Conservation (phyloP, 2,329 filamentous ascomycete species). For the Aspergillus oerlinghausenensis region DNA sequence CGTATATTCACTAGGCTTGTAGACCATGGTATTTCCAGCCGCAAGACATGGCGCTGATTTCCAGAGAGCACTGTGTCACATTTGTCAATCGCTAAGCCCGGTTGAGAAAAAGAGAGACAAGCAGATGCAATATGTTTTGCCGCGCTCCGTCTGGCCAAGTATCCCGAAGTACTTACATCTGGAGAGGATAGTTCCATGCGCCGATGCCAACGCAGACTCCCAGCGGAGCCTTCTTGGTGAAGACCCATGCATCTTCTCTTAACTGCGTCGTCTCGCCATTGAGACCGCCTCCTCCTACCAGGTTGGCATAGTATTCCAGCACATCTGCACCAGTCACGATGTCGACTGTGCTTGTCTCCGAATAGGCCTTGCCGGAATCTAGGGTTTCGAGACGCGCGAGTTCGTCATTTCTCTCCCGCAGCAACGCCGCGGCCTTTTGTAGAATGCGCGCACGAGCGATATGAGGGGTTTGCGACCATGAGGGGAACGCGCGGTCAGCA, state of each 20-base stretch:
- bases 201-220: conserved; percentile 84
- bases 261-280: conserved; percentile 76
- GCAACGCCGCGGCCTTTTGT: conserved; percentile 66
- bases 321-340: conserved; percentile 79
- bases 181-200: conserved; percentile 89
- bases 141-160: not conserved
- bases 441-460: conserved; percentile 72
- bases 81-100: not conserved
- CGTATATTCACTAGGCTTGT: conserved; percentile 85
- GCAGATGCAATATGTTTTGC: not conserved
- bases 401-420: conserved; percentile 72
- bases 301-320: conserved; percentile 78
- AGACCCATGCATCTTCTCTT: conserved; percentile 72
- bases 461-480: conserved; percentile 73
- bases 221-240: conserved; percentile 74
- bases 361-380: conserved; percentile 82
- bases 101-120: not conserved
- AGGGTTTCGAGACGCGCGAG: conserved; percentile 75
- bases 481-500: conserved; percentile 65
- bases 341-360: conserved; percentile 80
- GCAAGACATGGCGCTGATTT: conserved; percentile 82
- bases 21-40: conserved; percentile 84
- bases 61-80: conserved; percentile 60
- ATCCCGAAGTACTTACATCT: conserved; percentile 52
- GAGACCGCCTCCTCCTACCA: conserved; percentile 70